Evolutionary conservation across 139 green algal genomes (phyloP), one percentile per base, ranked within the genome.

Genomic region (Ulvella scutata): DNA sequence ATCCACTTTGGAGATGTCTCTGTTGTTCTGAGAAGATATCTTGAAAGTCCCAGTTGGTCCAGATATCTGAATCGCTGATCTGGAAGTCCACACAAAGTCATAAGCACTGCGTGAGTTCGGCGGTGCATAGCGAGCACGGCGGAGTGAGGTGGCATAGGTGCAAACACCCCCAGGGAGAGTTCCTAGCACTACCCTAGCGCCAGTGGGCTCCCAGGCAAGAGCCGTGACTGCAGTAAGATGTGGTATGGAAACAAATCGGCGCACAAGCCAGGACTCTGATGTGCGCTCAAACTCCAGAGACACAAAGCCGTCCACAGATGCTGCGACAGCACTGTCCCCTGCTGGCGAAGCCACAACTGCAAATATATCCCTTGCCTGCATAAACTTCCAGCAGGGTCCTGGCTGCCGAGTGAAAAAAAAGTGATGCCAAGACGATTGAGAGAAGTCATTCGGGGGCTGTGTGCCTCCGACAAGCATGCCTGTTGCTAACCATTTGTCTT

Each of bases 121-220:
- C 0, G 51, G 51, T n/a, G n/a, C 31, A 26, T 67, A 67, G 13
- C 51, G 51, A 23, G 51, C 51, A 6, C 51, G 51, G n/a, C 51
- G 72, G 28, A 59, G 51, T n/a, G 51, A 67, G 13, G 51, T 67
- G 20, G 51, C 89, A 72, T 90, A 94, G 67, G 93, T 75, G 73
- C 92, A 89, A 60, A 96, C 86, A 36, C 81, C 73, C 2, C 88
- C 89, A 4, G 82, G 86, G 67, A 92, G 80, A 39, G 75, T 79
- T 4, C 88, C 88, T 35, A 92, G 80, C n/a, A 75, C 82, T 59
- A 93, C 61, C 73, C 81, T 82, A 37, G 75, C 83, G 44, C 90
- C 90, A 74, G 94, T 86, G 1, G 87, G 86, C 61, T 89, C 89
- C 89, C 89, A 96, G 3, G 81, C 75, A 3, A 91, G 40, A 0